phyloP scores from a whole-genome alignment of 2,329 filamentous ascomycete species.

The Aspergillus aculeatinus region DNA sequence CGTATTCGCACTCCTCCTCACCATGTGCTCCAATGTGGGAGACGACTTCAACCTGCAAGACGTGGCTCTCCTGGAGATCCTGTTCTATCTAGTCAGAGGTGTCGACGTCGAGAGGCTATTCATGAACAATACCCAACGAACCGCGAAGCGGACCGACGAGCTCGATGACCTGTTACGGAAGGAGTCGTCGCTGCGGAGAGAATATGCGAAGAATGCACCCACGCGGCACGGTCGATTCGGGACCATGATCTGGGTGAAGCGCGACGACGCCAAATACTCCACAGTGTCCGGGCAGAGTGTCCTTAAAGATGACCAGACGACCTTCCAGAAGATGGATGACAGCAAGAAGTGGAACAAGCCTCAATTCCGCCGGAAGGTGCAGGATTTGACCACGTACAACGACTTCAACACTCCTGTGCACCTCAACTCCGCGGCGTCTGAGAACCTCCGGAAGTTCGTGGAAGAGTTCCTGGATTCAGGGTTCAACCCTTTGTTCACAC shows the following conservation, averaged over 20 bases:
- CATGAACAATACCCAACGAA: conserved; percentile 72
- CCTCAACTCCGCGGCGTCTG: conserved; percentile 71
- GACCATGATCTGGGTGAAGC: conserved; percentile 94
- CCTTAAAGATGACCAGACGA: conserved; percentile 68
- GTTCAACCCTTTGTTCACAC: conserved; percentile 87
- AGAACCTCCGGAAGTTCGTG: conserved; percentile 76
- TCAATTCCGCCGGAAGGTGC: conserved; percentile 60
- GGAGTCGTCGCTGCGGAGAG: conserved; percentile 77
- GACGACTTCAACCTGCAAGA: conserved; percentile 92
- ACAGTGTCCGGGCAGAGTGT: conserved; percentile 87
- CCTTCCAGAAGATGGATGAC: conserved; percentile 84
- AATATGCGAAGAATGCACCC: conserved; percentile 73
- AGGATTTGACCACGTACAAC: conserved; percentile 58
- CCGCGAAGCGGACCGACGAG: conserved; percentile 68
- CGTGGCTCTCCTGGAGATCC: conserved; percentile 80
- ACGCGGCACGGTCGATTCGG: conserved; percentile 92
- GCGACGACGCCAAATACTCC: conserved; percentile 78
- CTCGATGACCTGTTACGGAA: conserved; percentile 73
- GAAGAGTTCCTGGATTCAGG: conserved; percentile 92
- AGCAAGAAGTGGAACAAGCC: conserved; percentile 89
- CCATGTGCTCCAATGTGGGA: conserved; percentile 85
- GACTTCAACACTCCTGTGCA: conserved; percentile 74
- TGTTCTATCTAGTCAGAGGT: conserved; percentile 91
- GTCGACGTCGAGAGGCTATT: conserved; percentile 83
- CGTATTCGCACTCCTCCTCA: conserved; percentile 80